Evolutionary conservation across 1,284 basidiomycete species (phyloP).

Genomic region (Anthracocystis panici-leucophaei): DNA sequence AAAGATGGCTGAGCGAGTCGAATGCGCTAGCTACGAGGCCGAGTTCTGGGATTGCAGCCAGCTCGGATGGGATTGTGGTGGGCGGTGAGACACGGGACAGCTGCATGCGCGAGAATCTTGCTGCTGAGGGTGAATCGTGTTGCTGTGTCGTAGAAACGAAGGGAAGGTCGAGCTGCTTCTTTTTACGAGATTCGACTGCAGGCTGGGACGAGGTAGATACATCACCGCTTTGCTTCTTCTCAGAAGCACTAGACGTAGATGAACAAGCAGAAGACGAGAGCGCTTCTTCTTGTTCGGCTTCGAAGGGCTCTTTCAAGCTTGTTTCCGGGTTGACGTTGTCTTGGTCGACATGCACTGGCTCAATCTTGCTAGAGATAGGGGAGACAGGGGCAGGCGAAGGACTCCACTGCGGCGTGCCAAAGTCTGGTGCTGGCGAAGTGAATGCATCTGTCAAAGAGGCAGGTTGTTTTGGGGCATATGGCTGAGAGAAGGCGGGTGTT

Average conservation of each 20-base stretch:
- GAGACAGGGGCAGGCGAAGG: slow-evolving; percentile 3
- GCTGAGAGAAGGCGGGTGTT: not conserved
- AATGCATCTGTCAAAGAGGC: not conserved
- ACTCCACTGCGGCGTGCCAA: slow-evolving; percentile 28
- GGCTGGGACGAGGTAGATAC: slow-evolving; percentile 16
- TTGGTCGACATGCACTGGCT: not conserved
- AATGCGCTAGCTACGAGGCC: slow-evolving; percentile 15
- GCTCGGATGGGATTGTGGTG: not conserved
- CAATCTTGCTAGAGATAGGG: not conserved
- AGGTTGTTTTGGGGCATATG: not conserved
- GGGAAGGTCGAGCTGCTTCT: not conserved
- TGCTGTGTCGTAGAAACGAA: slow-evolving; percentile 4
- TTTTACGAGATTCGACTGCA: not conserved
- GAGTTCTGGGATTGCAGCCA: slow-evolving; percentile 12
- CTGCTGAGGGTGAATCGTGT: slow-evolving; percentile 32
- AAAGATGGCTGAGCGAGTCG: slow-evolving; percentile 15
- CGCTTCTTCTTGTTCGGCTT: slow-evolving; percentile 13
- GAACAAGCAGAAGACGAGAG: slow-evolving; percentile 17
- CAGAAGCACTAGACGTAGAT: slow-evolving; percentile 14
- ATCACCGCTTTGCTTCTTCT: slow-evolving; percentile 27
- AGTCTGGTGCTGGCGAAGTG: slow-evolving; percentile 6
- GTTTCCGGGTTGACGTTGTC: not conserved
- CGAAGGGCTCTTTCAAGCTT: not conserved
- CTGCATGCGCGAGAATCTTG: slow-evolving; percentile 28
- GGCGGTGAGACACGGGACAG: slow-evolving; percentile 6